Base-by-base conservation (phyloP, 148 eudicot species). In the Persicaria maculosa region DNA sequence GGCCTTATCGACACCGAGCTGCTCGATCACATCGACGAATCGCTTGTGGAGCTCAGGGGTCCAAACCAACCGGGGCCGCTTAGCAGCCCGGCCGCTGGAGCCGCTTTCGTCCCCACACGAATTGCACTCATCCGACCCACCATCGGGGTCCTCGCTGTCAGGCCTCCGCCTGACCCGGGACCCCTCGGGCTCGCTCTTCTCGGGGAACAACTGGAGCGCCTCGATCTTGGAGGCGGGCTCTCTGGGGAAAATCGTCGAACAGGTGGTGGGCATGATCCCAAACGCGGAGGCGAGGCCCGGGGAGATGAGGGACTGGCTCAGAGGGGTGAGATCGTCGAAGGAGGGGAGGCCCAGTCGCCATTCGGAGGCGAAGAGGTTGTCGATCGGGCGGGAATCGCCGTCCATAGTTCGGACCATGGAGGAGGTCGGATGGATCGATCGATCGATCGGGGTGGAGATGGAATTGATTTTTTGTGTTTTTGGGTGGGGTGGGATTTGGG, bases 11-110 rank as follows among this genome's bases (percentile, higher is more conserved):
- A 82, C 65, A 40, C 87, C 87, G 65, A 85, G 67, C 74, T 82
- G 78, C 68, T 82, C 78, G 65, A 85, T 77, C 25, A 80, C 85
- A 57, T 85, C 85, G 52, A 85, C 85, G 76, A 85, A 85, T 64
- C 83, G 53, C 77, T 82, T 80, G 64, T 85, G 87, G 2, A 85
- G 80, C 36, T 78, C 48, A 11, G 87, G 87, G 1, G 85, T 85
- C 87, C 87, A 85, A 11, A 80, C 83, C 68, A 85, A 65, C 40
- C 85, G 75, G 1, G 81, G 85, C 59, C 81, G 55, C 73, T 85
- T 85, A 3, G 46, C 76, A 1, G 80, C 78, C 69, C 83, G 76
- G 6, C 19, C 47, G 45, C 47, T 55, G 47, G 47, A 73, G 79
- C 82, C 82, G 11, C 15, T 79, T 0, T 78, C 82, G 71, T 79